Evolutionary conservation across 2,329 filamentous ascomycete genomes (phyloP).

Genomic region (Saccharata proteae): DNA sequence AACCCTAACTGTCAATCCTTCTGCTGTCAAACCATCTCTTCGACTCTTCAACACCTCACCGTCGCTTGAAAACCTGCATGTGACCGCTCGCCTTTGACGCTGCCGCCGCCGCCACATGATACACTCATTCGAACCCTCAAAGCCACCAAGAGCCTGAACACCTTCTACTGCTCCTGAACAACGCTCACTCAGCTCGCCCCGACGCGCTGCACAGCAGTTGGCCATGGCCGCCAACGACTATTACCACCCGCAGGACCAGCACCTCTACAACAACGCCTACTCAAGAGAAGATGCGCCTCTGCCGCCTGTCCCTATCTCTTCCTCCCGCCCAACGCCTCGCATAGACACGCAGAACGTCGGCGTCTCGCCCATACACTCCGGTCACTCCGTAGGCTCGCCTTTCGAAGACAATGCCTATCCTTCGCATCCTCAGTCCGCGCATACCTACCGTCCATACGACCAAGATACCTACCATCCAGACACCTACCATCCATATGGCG

Average conservation of each 20-base stretch:
- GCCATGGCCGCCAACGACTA: conserved; percentile 46
- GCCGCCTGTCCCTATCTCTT: conserved; percentile 19
- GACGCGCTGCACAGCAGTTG: conserved; percentile 8
- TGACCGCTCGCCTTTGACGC: too few relatives aligned
- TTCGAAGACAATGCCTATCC: conserved; percentile 59
- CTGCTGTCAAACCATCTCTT: too few relatives aligned
- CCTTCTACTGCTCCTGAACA: not conserved
- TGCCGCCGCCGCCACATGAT: too few relatives aligned
- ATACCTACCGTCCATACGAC: too few relatives aligned
- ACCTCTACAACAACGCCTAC: conserved; percentile 29
- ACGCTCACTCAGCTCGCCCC: not conserved
- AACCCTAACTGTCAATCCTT: too few relatives aligned
- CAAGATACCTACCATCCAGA: too few relatives aligned
- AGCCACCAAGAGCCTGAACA: too few relatives aligned
- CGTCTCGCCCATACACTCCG: conserved; percentile 12
- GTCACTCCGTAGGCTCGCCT: conserved; percentile 49
- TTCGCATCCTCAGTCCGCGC: conserved; percentile 29
- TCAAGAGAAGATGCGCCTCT: conserved; percentile 31
- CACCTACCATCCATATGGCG: conserved; percentile 39
- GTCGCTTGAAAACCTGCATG: too few relatives aligned
- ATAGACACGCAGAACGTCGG: conserved; percentile 19
- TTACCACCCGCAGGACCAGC: conserved; percentile 47
- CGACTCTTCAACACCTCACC: too few relatives aligned
- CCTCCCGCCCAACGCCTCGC: conserved; percentile 15
- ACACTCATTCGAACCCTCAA: too few relatives aligned